Evolutionary conservation across 2,329 filamentous ascomycete species (phyloP).

Genomic region (Phialocephala subalpina): DNA sequence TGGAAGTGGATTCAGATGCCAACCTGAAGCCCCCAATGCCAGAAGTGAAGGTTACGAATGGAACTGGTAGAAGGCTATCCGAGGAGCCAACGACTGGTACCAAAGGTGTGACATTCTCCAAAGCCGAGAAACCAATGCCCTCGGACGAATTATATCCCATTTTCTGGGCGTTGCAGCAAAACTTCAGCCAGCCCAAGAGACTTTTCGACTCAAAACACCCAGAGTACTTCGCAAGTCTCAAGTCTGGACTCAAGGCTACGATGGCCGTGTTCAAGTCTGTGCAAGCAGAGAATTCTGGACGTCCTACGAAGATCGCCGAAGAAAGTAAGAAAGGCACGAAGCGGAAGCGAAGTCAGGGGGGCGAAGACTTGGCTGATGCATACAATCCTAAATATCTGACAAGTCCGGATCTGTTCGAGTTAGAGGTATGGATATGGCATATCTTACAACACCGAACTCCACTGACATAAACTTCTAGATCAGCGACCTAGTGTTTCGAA

Average conservation of each 20-base stretch:
- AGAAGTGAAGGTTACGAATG: slow-evolving; percentile 20
- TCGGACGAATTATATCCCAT: slow-evolving; percentile 82
- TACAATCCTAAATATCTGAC: slow-evolving; percentile 99
- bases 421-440: slow-evolving; percentile 71
- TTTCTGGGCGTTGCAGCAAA: slow-evolving; percentile 93
- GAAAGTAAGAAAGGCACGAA: slow-evolving; percentile 73
- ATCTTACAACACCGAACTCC: slow-evolving; percentile 9
- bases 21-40: slow-evolving; percentile 41
- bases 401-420: slow-evolving; percentile 93
- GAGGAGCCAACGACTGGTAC: slow-evolving; percentile 44
- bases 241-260: slow-evolving; percentile 67
- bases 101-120: slow-evolving; percentile 54
- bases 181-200: slow-evolving; percentile 88
- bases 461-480: slow-evolving; percentile 62
- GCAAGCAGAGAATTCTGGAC: slow-evolving; percentile 54
- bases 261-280: slow-evolving; percentile 80
- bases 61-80: slow-evolving; percentile 36
- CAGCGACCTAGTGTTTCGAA: slow-evolving; percentile 90
- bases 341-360: slow-evolving; percentile 70
- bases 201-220: slow-evolving; percentile 68
- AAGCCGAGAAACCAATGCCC: slow-evolving; percentile 62
- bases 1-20: slow-evolving; percentile 70
- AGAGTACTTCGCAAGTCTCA: slow-evolving; percentile 71
- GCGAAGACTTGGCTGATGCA: slow-evolving; percentile 70
- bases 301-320: slow-evolving; percentile 61